phyloP scores from a whole-genome alignment of 345 rosid genomes.

The Linum lewisii region DNA sequence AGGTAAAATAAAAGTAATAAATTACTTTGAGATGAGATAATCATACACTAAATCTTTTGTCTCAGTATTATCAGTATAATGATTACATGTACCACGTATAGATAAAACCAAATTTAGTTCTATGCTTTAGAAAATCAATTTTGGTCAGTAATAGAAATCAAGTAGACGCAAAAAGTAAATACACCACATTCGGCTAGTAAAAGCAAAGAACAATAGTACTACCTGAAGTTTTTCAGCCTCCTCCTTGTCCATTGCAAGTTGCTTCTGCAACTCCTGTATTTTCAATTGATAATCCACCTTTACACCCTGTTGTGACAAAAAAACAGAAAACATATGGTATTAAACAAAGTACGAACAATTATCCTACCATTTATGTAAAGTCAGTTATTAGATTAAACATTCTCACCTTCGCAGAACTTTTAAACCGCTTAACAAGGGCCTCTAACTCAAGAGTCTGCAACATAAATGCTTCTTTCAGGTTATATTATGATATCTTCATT shows the following conservation, averaged over 20 bases:
- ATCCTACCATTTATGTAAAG: neutral
- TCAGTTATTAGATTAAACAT: neutral
- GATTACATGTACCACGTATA: neutral
- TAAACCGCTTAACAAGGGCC: slow-evolving; percentile 51
- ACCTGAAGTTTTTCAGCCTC: slow-evolving; percentile 87
- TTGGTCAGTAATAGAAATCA: too few species aligned
- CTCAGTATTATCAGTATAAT: neutral
- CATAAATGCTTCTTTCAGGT: slow-evolving; percentile 11
- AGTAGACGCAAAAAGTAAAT: neutral
- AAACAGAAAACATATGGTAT: neutral
- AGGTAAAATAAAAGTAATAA: slow-evolving; percentile 13
- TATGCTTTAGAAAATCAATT: too few species aligned
- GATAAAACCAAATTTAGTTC: neutral
- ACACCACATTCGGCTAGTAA: neutral
- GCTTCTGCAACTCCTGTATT: slow-evolving; percentile 81
- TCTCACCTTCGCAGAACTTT: slow-evolving; percentile 58
- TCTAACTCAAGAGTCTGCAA: slow-evolving; percentile 67
- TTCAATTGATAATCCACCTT: slow-evolving; percentile 64
- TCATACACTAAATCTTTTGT: neutral
- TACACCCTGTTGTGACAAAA: slow-evolving; percentile 41
- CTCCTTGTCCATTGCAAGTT: slow-evolving; percentile 77
- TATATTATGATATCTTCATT: neutral
- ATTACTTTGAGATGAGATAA: slow-evolving; percentile 3
- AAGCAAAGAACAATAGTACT: neutral
- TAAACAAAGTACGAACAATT: neutral